phyloP scores from a whole-genome alignment of 345 rosid species.

The Linum trigynum region DNA sequence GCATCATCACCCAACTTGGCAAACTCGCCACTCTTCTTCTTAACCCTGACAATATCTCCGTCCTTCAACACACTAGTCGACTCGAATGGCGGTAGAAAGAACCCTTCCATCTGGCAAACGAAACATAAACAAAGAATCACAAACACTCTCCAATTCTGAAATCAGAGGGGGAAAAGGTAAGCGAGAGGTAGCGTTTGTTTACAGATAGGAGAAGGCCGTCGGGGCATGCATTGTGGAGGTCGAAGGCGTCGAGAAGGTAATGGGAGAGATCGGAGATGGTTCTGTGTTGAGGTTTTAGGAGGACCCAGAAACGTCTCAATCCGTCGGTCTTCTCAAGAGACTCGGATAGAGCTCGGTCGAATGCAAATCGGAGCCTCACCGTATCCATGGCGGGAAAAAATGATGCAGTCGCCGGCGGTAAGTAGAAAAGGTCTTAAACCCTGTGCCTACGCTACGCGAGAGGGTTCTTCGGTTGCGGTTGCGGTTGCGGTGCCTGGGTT shows the following conservation, averaged over 20 bases:
- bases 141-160: neutral
- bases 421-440: no score
- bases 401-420: neutral
- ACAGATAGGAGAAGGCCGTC: constrained; percentile 67
- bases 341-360: constrained; percentile 48
- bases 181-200: constrained; percentile 12
- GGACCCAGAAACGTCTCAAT: constrained; percentile 64
- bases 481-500: no score
- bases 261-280: constrained; percentile 65
- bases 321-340: constrained; percentile 43
- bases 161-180: neutral
- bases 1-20: constrained; percentile 18
- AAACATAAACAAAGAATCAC: neutral
- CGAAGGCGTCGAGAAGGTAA: constrained; percentile 42
- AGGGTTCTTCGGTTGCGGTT: no score
- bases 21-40: constrained; percentile 32
- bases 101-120: constrained; percentile 81
- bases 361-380: constrained; percentile 56
- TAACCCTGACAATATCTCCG: constrained; percentile 62
- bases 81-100: constrained; percentile 78
- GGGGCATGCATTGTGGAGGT: constrained; percentile 58
- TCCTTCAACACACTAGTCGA: constrained; percentile 64
- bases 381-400: constrained; percentile 19
- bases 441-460: no score
- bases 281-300: constrained; percentile 54